Conservation (phyloP, 805 yeast genomes). For the Myxozyma vanderwaltii region DNA sequence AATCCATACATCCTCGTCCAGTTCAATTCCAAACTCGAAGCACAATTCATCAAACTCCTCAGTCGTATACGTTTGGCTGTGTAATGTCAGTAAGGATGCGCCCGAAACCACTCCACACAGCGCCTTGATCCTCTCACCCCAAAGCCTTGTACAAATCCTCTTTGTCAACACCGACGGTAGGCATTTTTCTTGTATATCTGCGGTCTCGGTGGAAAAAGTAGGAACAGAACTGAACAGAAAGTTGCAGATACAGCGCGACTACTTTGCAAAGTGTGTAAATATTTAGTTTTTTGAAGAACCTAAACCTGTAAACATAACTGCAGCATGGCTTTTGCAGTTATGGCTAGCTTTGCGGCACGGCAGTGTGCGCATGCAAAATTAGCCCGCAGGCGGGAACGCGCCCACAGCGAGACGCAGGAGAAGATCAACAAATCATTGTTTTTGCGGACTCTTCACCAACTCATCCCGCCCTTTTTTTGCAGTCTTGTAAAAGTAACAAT, state of each 20-base stretch:
- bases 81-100: neutral
- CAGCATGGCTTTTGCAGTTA: neutral
- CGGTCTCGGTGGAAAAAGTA: too few species aligned
- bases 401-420: too few species aligned
- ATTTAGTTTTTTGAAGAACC: too few species aligned
- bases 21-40: constrained; percentile 95
- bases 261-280: too few species aligned
- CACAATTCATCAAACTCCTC: constrained; percentile 96
- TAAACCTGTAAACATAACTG: neutral
- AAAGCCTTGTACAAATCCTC: constrained; percentile 83
- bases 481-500: too few species aligned
- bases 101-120: too few species aligned
- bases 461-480: too few species aligned
- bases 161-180: constrained; percentile 94
- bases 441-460: too few species aligned
- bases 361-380: neutral
- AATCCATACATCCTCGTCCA: constrained; percentile 74
- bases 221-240: too few species aligned
- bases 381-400: neutral
- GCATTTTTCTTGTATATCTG: constrained; percentile 58
- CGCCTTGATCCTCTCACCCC: too few species aligned
- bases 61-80: constrained; percentile 62
- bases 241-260: too few species aligned
- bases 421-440: neutral
- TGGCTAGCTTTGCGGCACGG: neutral